Evolutionary conservation across 2,329 filamentous ascomycete species (phyloP).

Genomic region (Ilyonectria destructans): DNA sequence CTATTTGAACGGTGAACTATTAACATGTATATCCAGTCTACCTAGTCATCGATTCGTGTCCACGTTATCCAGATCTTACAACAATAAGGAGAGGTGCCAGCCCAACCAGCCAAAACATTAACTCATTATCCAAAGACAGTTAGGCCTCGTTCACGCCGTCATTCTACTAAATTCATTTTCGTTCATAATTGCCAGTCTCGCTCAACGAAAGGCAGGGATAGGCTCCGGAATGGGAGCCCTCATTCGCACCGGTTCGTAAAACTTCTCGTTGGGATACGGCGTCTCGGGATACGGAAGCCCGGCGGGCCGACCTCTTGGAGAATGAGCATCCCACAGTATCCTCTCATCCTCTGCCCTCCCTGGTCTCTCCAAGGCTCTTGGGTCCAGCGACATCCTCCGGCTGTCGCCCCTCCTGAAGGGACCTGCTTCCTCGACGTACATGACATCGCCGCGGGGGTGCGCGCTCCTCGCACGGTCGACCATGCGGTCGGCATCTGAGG

Average conservation of each 20-base stretch:
- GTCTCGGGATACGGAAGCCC: conserved; percentile 43
- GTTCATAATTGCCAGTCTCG: conserved; percentile 10
- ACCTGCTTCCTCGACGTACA: conserved; percentile 42
- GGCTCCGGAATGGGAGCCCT: conserved; percentile 36
- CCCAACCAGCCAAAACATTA: conserved; percentile 7
- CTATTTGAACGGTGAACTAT: conserved; percentile 27
- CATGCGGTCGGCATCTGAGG: conserved; percentile 30
- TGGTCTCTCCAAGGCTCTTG: conserved; percentile 36
- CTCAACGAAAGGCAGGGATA: conserved; percentile 34
- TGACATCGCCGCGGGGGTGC: conserved; percentile 36
- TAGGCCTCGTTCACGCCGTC: background rate
- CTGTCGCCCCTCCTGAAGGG: conserved; percentile 24
- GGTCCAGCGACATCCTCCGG: conserved; percentile 32
- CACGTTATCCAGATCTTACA: conserved; percentile 20
- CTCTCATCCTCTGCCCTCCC: conserved; percentile 35
- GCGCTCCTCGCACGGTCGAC: conserved; percentile 32
- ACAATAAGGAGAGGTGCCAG: conserved; percentile 26
- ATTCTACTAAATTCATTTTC: background rate
- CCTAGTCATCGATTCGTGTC: conserved; percentile 2
- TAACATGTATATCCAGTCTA: conserved; percentile 17
- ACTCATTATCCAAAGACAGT: background rate
- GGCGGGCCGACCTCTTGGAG: conserved; percentile 14
- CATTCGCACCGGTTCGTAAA: conserved; percentile 40
- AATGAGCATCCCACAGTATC: conserved; percentile 16
- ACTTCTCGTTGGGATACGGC: conserved; percentile 39